Percentiles rank a stretch among this genome's conserved stretches.
These are phyloP conservation scores for Magnolia changhungtana DNA, from an alignment of 164 flowering plant species.

Conservation along the genomic window DNA sequence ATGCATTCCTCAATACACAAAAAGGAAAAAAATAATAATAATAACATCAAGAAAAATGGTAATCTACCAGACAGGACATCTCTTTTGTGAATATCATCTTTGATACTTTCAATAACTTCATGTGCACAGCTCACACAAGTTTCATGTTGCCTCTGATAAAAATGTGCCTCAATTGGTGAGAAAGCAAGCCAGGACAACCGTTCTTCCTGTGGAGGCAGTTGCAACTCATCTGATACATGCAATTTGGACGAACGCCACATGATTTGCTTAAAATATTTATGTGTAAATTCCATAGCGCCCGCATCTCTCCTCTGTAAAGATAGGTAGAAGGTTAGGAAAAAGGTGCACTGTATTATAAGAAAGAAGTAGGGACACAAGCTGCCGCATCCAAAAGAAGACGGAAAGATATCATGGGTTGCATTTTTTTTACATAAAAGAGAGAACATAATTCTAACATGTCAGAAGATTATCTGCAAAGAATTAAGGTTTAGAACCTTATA, in stretches of 20 bases:
- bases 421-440: no score
- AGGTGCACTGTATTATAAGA: not conserved
- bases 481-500: not conserved
- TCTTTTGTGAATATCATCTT: constrained; percentile 43
- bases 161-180: constrained; percentile 87
- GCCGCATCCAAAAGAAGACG: not conserved
- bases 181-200: constrained; percentile 70
- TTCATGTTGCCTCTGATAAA: constrained; percentile 93
- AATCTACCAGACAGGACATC: constrained; percentile 39
- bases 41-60: not conserved
- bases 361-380: no score
- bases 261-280: constrained; percentile 64
- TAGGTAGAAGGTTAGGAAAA: not conserved
- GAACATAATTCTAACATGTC: no score
- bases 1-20: not conserved
- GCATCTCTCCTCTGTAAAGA: constrained; percentile 55
- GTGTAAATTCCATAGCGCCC: constrained; percentile 71
- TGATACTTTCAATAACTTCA: constrained; percentile 70
- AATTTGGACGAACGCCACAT: constrained; percentile 96
- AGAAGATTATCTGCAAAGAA: not conserved
- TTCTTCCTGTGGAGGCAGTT: constrained; percentile 87
- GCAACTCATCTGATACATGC: constrained; percentile 80
- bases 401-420: not conserved
- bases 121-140: constrained; percentile 67
- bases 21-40: not conserved